Evolutionary conservation across 495 filamentous ascomycete genomes (phyloP), one percentile per base, ranked within the genome.

Genomic region (Daldinia decipiens): DNA sequence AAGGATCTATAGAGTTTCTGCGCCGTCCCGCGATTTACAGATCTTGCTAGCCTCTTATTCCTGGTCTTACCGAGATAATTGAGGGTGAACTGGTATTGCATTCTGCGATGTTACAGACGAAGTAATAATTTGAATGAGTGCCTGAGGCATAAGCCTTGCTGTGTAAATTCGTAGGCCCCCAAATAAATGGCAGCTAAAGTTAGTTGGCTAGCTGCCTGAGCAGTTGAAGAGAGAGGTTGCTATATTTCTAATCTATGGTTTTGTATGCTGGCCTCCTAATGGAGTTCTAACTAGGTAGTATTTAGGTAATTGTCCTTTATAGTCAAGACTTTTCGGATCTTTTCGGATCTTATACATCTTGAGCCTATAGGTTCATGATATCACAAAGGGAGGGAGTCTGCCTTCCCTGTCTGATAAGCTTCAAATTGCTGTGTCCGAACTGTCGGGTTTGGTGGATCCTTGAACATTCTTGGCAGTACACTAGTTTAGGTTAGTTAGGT

Each of bases 381-480:
- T 62, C 39, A 32, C 13, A 32, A 17, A 19, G 12, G 3, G 43
- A 24, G 19, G 6, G 17, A 17, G 54, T 51, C 51, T 47, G 15
- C 29, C n/a, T 64, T 67, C 21, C 69, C 64, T 40, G 50, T 60
- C 55, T 32, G 24, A 24, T 56, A 72, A 65, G 59, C 60, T 19
- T 50, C 36, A 32, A 58, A 39, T 7, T 65, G 60, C 56, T 31
- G 59, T 53, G 54, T 65, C 70, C 70, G 50, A 68, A 58, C 56
- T 68, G 65, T 72, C 65, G 70, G 70, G 70, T 65, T 56, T 31
- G 55, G 59, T 65, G 65, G 61, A 47, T 38, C 70, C 19, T 61
- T 64, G 55, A 45, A 54, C 36, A 45, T 53, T 11, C 58, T 31
- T 62, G 57, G 51, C 13, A 54, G 19, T 34, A n/a, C n/a, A n/a